A percentile compares a stretch with the other conserved stretches of the same genome.
phyloP scores from a whole-genome alignment of 176 grass and related monocot species.

The Echinochloa phyllopogon region DNA sequence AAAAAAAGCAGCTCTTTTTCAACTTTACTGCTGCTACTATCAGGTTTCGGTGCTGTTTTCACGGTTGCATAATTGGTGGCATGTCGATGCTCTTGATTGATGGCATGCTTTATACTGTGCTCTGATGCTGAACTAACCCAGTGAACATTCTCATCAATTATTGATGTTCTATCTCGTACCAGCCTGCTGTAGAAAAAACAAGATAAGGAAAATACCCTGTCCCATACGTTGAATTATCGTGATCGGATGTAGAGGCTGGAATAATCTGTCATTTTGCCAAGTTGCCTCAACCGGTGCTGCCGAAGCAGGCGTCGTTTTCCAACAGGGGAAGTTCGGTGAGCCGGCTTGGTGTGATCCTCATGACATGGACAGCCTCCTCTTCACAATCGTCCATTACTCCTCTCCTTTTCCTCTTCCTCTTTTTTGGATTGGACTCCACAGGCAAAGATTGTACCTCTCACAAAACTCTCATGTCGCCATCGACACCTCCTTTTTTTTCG shows the following conservation, averaged over 20 bases:
- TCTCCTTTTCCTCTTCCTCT: background rate
- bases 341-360: constrained; percentile 35
- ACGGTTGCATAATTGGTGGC: constrained; percentile 6
- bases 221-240: background rate
- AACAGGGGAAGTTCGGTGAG: constrained; percentile 44
- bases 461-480: background rate
- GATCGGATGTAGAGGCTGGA: constrained; percentile 4
- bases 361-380: constrained; percentile 30
- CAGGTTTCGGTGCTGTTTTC: background rate
- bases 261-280: constrained; percentile 24
- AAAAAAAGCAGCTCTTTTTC: background rate
- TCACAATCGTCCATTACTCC: constrained; percentile 33
- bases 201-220: too few species aligned
- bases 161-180: background rate
- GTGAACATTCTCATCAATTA: background rate
- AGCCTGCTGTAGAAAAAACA: background rate
- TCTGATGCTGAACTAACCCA: background rate
- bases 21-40: constrained; percentile 2
- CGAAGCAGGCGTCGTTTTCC: constrained; percentile 39
- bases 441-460: constrained; percentile 34
- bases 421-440: constrained; percentile 14
- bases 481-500: background rate
- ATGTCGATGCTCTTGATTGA: background rate
- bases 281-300: constrained; percentile 6
- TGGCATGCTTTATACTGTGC: background rate